These are phyloP conservation scores for Russula emetica DNA, from an alignment of 768 basidiomycete species.

Conservation along the genomic window DNA sequence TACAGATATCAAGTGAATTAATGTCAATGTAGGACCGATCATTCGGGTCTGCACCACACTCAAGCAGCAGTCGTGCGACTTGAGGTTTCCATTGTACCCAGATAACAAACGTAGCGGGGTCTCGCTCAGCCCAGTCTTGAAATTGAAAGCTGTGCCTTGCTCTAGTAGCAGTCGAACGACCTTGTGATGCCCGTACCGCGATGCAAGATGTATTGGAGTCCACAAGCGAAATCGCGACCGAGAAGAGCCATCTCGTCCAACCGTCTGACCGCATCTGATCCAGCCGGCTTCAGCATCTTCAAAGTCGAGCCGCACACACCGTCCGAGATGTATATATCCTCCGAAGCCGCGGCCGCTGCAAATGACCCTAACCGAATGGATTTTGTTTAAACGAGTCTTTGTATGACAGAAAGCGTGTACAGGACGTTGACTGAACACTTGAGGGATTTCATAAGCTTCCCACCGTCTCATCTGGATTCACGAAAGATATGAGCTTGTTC, in stretches of 20 bases:
- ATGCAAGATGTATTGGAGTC: too few relatives aligned
- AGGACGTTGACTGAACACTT: not conserved
- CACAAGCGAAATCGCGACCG: slow-evolving; percentile 63
- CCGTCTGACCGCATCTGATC: slow-evolving; percentile 15
- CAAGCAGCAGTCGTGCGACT: too few relatives aligned
- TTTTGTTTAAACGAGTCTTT: too few relatives aligned
- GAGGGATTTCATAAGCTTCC: not conserved
- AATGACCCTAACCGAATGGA: not conserved
- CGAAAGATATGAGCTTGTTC: not conserved
- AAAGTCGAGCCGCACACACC: slow-evolving; percentile 25
- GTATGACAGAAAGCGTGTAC: not conserved
- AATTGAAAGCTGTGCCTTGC: too few relatives aligned
- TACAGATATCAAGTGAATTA: too few relatives aligned
- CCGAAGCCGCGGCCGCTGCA: slow-evolving; percentile 5
- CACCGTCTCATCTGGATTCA: not conserved
- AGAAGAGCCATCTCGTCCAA: slow-evolving; percentile 27
- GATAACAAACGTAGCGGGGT: too few relatives aligned
- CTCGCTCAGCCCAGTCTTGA: too few relatives aligned
- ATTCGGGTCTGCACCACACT: too few relatives aligned
- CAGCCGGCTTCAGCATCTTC: slow-evolving; percentile 25
- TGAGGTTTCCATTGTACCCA: too few relatives aligned
- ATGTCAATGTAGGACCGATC: too few relatives aligned
- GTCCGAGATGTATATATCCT: slow-evolving; percentile 13
- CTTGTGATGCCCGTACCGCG: too few relatives aligned
- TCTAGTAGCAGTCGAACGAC: too few relatives aligned